phyloP scores from a whole-genome alignment of 139 green algal species.

The Coelastrella sp. region DNA sequence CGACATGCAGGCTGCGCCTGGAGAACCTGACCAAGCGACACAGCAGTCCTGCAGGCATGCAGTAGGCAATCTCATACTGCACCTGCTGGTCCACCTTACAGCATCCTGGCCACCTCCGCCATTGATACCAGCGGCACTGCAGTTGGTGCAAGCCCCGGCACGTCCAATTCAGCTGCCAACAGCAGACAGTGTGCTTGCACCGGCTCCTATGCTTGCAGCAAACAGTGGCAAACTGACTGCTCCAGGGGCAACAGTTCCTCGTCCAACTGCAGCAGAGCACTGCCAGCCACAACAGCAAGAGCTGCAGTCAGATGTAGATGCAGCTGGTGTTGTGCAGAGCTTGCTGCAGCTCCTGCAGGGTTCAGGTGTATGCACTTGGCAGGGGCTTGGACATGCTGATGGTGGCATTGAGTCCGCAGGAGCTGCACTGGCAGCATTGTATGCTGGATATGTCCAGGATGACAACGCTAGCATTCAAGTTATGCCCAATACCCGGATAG shows the following conservation, averaged over 20 bases:
- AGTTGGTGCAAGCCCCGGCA: not conserved
- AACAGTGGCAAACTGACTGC: not conserved
- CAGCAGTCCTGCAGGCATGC: not conserved
- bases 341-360: not conserved
- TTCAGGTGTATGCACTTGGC: not conserved
- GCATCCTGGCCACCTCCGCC: constrained; percentile 1
- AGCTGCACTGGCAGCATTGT: constrained; percentile 35
- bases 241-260: not conserved
- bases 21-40: constrained; percentile 6
- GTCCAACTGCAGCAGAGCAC: not conserved
- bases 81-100: constrained; percentile 19
- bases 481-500: not conserved
- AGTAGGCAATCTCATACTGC: not conserved
- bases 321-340: not conserved
- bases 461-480: not conserved
- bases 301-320: not conserved
- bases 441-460: not conserved
- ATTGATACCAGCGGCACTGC: not conserved
- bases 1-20: not conserved
- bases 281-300: not conserved
- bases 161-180: not conserved
- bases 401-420: not conserved
- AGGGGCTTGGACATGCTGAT: not conserved
- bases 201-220: not conserved
- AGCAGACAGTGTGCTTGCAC: constrained; percentile 1